Evolutionary conservation across 306 rosid genomes (phyloP).

Genomic region (Medicago arabica): DNA sequence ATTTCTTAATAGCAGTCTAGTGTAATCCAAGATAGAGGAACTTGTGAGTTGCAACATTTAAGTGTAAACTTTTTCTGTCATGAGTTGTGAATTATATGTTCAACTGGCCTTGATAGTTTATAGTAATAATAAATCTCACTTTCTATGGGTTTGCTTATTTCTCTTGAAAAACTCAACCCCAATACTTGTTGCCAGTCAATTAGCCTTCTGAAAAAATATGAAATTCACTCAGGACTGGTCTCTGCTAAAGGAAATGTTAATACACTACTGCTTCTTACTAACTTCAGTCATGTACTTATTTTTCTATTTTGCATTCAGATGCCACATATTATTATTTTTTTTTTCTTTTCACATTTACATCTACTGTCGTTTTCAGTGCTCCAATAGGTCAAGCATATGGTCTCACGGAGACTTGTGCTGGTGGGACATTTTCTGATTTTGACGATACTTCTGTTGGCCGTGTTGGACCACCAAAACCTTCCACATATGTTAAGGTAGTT

Average conservation of each 20-base stretch:
- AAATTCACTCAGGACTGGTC: slow-evolving; percentile 24
- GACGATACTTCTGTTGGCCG: slow-evolving; percentile 92
- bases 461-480: slow-evolving; percentile 98
- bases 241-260: neutral
- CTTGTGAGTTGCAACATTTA: slow-evolving; percentile 15
- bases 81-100: slow-evolving; percentile 1
- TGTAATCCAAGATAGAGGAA: slow-evolving; percentile 17
- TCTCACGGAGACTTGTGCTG: slow-evolving; percentile 96
- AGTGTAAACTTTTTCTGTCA: neutral
- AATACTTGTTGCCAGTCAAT: neutral
- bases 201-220: slow-evolving; percentile 20
- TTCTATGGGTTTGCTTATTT: slow-evolving; percentile 27
- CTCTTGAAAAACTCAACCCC: slow-evolving; percentile 29
- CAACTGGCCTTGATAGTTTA: slow-evolving; percentile 23
- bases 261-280: neutral
- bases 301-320: slow-evolving; percentile 9
- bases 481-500: slow-evolving; percentile 82
- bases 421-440: slow-evolving; percentile 88
- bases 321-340: neutral
- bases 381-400: slow-evolving; percentile 98
- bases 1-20: neutral
- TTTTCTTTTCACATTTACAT: slow-evolving; percentile 35
- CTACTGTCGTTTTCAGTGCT: slow-evolving; percentile 63
- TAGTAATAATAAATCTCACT: slow-evolving; percentile 25
- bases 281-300: slow-evolving; percentile 14